Evolutionary conservation across 2,329 filamentous ascomycete species (phyloP), one percentile per base, ranked within the genome.

Genomic region (Dothideomycetes sp.): DNA sequence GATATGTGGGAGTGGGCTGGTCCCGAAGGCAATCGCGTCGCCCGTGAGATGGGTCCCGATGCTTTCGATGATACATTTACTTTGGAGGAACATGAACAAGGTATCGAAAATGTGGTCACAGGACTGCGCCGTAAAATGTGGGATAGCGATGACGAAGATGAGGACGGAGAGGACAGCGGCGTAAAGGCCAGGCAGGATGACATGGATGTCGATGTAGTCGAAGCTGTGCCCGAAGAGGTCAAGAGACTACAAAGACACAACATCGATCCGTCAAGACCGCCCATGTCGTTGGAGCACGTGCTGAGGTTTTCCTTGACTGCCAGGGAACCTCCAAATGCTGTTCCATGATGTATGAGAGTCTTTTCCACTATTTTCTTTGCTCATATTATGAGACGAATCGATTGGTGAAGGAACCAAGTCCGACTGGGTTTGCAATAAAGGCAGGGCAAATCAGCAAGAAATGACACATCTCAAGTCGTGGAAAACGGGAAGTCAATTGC

Each of bases 101-200:
- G 84, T 5, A 59, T 81, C 9, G 74, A 82, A 53, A 80, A 76
- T 51, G 80, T 88, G 32, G 70, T 78, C 25, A 89, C 84, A 0
- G 84, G 84, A 0, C 59, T 91, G 54, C 71, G 61, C 54, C 70
- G 74, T 49, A 67, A 62, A 43, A 51, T 73, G 18, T 48, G 46
- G 48, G 34, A 47, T 20, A 45, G 42, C 36, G 49, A 47, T 20
- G 45, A 47, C n/a, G 49, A 50, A 35, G 52, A 49, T n/a, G 51
- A 50, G 8, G 73, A 74, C 2, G 76, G 79, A 1, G 75, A 79
- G 7, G 66, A 66, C 9, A 61, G 60, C 2, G 62, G 62, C 1
- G 64, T 64, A 7, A 64, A 64, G 3, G 63, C 64, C 19, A 64
- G 63, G 5, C 64, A 65, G 0, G 76, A 77, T 9, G 15, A 41